A percentile compares a stretch with the other conserved stretches of the same genome.
phyloP scores from a whole-genome alignment of 176 grass and related monocot species.

The Aegilops sharonensis region DNA sequence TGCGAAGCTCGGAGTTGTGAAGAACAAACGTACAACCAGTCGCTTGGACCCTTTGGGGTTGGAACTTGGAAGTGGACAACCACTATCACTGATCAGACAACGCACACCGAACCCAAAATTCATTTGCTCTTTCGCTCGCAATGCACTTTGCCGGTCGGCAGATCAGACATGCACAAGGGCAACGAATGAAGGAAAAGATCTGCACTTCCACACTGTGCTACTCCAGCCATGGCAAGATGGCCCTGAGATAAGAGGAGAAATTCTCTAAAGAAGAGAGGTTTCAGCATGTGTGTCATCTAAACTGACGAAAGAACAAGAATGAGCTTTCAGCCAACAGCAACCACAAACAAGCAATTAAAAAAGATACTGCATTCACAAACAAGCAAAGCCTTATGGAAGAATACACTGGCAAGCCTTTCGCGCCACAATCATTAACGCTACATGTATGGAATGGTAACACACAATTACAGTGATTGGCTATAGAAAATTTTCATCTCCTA shows the following conservation, averaged over 20 bases:
- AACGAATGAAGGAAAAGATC: background rate
- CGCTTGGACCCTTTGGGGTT: too few relatives aligned
- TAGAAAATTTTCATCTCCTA: slow-evolving; percentile 31
- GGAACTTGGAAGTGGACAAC: too few relatives aligned
- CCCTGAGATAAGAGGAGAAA: too few relatives aligned
- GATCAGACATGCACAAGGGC: background rate
- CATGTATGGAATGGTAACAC: slow-evolving; percentile 21
- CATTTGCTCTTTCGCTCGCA: background rate
- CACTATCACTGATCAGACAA: background rate
- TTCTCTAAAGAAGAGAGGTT: background rate
- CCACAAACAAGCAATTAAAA: too few relatives aligned
- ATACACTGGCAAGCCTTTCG: background rate
- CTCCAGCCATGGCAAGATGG: background rate
- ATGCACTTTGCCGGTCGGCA: background rate
- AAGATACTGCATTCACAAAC: background rate
- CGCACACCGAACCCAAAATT: background rate
- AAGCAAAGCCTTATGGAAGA: background rate
- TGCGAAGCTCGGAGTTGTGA: background rate
- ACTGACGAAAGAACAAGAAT: background rate
- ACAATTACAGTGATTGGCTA: slow-evolving; percentile 30
- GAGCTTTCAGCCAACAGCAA: background rate
- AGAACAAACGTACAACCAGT: background rate
- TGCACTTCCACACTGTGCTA: background rate
- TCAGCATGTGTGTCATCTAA: background rate
- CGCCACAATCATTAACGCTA: slow-evolving; percentile 24